Base-by-base conservation (phyloP, 345 rosid species). In the Salix dunnii region DNA sequence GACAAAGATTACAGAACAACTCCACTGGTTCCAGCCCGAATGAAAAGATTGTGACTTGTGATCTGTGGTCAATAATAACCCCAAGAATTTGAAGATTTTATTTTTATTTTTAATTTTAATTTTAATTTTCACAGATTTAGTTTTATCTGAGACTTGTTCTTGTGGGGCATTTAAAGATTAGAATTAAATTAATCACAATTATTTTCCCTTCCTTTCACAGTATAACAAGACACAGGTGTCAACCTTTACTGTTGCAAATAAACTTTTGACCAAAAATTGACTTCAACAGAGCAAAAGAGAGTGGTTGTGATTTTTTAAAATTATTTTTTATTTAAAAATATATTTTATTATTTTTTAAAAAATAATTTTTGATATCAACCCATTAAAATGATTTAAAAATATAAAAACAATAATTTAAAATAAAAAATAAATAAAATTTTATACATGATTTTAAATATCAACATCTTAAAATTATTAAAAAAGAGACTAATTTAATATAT, bases 251-350 rank as follows among this genome's bases (percentile, higher is more conserved):
- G n/a, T n/a, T 55, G 4, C n/a, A 8, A 0, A n/a, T 55, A 3
- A n/a, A 9, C 28, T n/a, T n/a, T n/a, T n/a, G 62, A 55, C n/a
- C 2, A 4, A n/a, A 6, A 20, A 20, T 7, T 51, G 2, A 51
- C 23, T 53, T 6, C 1, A 20, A 53, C 21, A 20, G 2, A n/a
- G 9, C 9, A 10, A 40, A 2, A 2, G 12, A 40, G 6, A 33
- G 10, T 40, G 0, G 0, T 40, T 40, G 7, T 40, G 0, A 0
- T 0, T 33, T 33, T 40, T 40, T 10, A 0, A 38, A 38, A 38
- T 2, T 38, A 9, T 38, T 38, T 38, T 40, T 40, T 1, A 40
- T 10, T 40, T 0, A 2, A 40, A 40, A 40, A 40, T 10, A 0
- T 10, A 40, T 10, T 1, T 7, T 38, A 38, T 1, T 38, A 1